phyloP scores from a whole-genome alignment of 1,139 yeast species.

The Sugiyamaella novakii region DNA sequence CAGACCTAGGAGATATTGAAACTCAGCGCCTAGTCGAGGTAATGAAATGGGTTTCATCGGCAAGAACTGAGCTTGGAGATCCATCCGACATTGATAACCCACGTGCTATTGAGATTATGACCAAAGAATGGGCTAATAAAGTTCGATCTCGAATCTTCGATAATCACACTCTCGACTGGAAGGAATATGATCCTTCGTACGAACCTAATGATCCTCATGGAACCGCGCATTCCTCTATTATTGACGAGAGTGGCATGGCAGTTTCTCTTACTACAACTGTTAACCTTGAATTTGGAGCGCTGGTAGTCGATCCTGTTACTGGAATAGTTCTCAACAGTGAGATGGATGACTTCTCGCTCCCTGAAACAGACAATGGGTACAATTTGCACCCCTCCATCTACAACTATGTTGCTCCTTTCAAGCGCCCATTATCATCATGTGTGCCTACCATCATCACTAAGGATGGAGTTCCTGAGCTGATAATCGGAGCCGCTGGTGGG shows the following conservation, averaged over 20 bases:
- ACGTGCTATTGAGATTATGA: slow-evolving; percentile 40
- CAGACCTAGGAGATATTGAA: slow-evolving; percentile 50
- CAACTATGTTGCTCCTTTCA: slow-evolving; percentile 73
- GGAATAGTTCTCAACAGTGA: slow-evolving; percentile 86
- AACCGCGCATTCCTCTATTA: slow-evolving; percentile 79
- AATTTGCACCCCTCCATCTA: slow-evolving; percentile 76
- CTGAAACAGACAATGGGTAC: slow-evolving; percentile 69
- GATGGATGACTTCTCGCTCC: slow-evolving; percentile 94
- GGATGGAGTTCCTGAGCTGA: slow-evolving; percentile 57
- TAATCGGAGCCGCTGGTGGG: slow-evolving; percentile 95
- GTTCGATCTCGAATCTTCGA: slow-evolving; percentile 55
- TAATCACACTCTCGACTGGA: slow-evolving; percentile 63
- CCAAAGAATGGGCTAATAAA: slow-evolving; percentile 57
- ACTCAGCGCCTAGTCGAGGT: slow-evolving; percentile 75
- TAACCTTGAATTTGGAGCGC: slow-evolving; percentile 80
- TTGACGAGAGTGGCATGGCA: slow-evolving; percentile 69
- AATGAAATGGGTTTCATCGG: slow-evolving; percentile 93
- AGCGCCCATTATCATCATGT: slow-evolving; percentile 83
- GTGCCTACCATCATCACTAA: slow-evolving; percentile 72
- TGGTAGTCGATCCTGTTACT: slow-evolving; percentile 76
- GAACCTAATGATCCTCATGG: slow-evolving; percentile 80
- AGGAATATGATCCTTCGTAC: slow-evolving; percentile 74
- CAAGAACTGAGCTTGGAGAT: slow-evolving; percentile 82
- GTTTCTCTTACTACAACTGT: slow-evolving; percentile 89
- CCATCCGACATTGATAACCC: slow-evolving; percentile 43